Evolutionary conservation across 2,329 filamentous ascomycete genomes (phyloP).

Genomic region (Teratosphaeria epicoccoides): DNA sequence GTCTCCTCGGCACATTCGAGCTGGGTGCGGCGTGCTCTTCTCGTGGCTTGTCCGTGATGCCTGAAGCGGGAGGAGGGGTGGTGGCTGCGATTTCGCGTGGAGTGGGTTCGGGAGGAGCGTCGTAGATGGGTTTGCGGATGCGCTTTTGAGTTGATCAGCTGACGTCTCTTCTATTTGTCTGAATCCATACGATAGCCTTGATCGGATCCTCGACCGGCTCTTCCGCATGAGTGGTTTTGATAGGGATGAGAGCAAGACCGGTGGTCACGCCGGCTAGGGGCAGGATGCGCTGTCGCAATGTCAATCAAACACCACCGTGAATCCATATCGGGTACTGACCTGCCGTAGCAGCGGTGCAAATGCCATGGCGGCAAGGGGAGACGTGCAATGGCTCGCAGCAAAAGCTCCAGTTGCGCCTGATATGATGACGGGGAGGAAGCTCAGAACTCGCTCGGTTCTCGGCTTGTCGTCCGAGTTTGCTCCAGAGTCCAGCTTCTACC

Average conservation of each 20-base stretch:
- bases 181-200: constrained; percentile 16
- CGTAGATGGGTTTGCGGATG: constrained; percentile 61
- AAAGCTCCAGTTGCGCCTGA: not conserved
- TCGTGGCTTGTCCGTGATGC: constrained; percentile 24
- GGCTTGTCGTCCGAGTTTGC: not conserved
- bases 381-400: constrained; percentile 6
- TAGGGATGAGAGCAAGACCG: constrained; percentile 38
- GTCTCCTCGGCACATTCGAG: constrained; percentile 27
- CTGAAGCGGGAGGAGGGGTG: constrained; percentile 27
- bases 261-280: constrained; percentile 37
- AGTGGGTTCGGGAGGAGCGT: constrained; percentile 41
- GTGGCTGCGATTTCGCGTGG: constrained; percentile 29
- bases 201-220: constrained; percentile 24
- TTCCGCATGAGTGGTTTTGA: constrained; percentile 40
- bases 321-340: constrained; percentile 28
- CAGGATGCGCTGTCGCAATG: constrained; percentile 35
- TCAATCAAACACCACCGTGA: constrained; percentile 5
- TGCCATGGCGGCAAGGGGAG: constrained; percentile 35
- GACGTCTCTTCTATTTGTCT: not conserved
- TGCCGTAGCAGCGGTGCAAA: constrained; percentile 43
- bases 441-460: not conserved
- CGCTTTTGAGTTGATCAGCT: constrained; percentile 13
- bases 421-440: not conserved
- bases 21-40: constrained; percentile 17
- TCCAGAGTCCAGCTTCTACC: too few species aligned